phyloP scores from a whole-genome alignment of 1,284 basidiomycete species.

The Ustilago loliicola region DNA sequence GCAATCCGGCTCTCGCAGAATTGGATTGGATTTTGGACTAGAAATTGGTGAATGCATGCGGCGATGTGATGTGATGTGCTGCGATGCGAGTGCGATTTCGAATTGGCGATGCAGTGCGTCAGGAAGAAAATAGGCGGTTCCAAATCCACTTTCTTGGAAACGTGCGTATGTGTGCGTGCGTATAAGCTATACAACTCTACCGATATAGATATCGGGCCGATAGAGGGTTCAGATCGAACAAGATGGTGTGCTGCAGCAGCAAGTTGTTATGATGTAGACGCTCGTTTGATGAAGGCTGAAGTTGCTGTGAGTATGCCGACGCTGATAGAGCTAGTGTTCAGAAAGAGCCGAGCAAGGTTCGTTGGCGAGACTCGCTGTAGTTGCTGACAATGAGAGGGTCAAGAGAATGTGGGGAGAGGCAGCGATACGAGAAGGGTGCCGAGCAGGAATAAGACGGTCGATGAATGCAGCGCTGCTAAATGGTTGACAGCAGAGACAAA shows the following conservation, averaged over 20 bases:
- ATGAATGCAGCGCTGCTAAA: not conserved
- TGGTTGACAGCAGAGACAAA: not conserved
- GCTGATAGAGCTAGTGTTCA: not conserved
- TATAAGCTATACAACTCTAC: conserved; percentile 5
- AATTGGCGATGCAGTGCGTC: conserved; percentile 30
- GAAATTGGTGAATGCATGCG: conserved; percentile 18
- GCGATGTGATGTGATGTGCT: conserved; percentile 12
- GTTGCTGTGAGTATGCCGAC: too few species aligned
- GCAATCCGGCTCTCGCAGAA: conserved; percentile 17
- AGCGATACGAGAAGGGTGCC: not conserved
- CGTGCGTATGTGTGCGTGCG: conserved; percentile 5
- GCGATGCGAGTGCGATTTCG: conserved; percentile 32
- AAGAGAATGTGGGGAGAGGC: not conserved
- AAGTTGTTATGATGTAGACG: not conserved
- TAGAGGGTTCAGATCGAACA: not conserved
- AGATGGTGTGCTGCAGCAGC: not conserved
- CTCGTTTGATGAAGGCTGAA: not conserved
- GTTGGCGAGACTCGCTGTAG: not conserved
- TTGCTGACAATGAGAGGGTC: not conserved
- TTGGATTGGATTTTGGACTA: conserved; percentile 11
- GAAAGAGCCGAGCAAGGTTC: not conserved
- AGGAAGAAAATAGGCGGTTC: conserved; percentile 11
- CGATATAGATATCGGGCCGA: not conserved
- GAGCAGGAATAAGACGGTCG: not conserved
- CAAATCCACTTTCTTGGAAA: not conserved